Conservation (phyloP, 495 filamentous ascomycete species). For the Cercophora samala region DNA sequence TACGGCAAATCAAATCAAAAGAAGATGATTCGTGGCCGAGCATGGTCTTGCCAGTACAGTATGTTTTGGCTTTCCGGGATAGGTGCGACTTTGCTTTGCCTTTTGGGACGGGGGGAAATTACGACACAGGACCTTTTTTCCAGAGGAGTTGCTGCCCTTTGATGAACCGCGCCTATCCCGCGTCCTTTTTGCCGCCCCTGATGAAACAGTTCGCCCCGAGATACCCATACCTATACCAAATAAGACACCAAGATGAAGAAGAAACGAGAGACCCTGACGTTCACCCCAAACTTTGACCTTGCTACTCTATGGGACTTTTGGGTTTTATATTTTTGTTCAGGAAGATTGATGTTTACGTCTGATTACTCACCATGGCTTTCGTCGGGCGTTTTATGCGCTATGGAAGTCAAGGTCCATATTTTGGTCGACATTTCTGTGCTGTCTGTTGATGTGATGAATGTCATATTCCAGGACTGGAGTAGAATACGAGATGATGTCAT, state of each 20-base stretch:
- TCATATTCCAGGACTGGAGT: too few species aligned
- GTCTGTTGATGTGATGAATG: too few species aligned
- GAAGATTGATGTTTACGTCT: slow-evolving; percentile 43
- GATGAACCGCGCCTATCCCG: not conserved
- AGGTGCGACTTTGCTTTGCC: slow-evolving; percentile 12
- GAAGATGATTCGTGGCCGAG: slow-evolving; percentile 37
- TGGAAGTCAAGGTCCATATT: slow-evolving; percentile 51
- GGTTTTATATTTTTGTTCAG: slow-evolving; percentile 41
- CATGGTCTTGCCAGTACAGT: slow-evolving; percentile 12
- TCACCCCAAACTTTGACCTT: not conserved
- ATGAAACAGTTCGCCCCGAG: slow-evolving; percentile 11
- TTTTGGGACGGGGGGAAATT: slow-evolving; percentile 13
- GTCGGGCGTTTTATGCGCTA: slow-evolving; percentile 27
- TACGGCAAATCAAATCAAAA: slow-evolving; percentile 45
- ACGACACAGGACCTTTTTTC: not conserved
- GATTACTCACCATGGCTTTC: slow-evolving; percentile 50
- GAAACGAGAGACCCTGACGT: slow-evolving; percentile 22
- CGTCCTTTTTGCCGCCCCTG: not conserved
- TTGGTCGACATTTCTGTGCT: slow-evolving; percentile 39
- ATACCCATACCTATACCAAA: slow-evolving; percentile 1
- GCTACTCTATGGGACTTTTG: slow-evolving; percentile 44
- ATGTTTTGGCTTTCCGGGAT: not conserved
- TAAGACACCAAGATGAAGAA: not conserved
- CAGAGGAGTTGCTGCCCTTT: not conserved
- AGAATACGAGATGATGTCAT: too few species aligned